Evolutionary conservation across 257 asterid species (phyloP), one percentile per base, ranked within the genome.

Genomic region (Solanum raphanifolium): DNA sequence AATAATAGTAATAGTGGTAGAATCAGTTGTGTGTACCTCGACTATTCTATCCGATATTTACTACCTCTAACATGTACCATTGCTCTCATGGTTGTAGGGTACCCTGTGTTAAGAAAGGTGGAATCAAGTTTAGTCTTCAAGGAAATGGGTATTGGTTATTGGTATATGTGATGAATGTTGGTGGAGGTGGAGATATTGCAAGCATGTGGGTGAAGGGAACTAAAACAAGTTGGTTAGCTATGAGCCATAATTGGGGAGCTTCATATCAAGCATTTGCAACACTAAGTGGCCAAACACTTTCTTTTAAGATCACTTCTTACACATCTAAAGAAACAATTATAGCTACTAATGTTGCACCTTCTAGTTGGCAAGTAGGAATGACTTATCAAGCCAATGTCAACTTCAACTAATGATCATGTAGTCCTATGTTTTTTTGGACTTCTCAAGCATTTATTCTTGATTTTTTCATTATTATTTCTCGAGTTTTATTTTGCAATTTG

Each of bases 201-300:
- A 87, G 87, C 89, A 88, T 95, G 95, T 91, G 91, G 91, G 98
- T 96, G 48, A 94, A 95, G 89, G 99, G 98, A 25, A 95, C 90
- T 55, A 92, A 46, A n/a, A 95, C 96, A 2, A 91, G 91, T 7
- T 95, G 99, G 99, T 91, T 96, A 27, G 91, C 93, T 91, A 96
- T 96, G 99, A 96, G 98, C 93, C 99, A 95, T 69, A 96, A 96
- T 86, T 95, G 98, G 98, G 98, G 98, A 5, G 98, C 98, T 88
- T 95, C 98, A 21, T 93, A 95, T 89, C 97, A 94, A 73, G 98
- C 98, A 0, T 94, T 94, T 73, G 88, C 95, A 20, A 89, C 94
- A 1, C 94, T 94, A 2, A 91, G 94, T 16, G 98, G 98, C 9
- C 98, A 95, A 75, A 12, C 97, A 29, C 96, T 95, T 85, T 92